phyloP scores from a whole-genome alignment of 352 stramenopile genomes.

The Phytophthora kernoviae region DNA sequence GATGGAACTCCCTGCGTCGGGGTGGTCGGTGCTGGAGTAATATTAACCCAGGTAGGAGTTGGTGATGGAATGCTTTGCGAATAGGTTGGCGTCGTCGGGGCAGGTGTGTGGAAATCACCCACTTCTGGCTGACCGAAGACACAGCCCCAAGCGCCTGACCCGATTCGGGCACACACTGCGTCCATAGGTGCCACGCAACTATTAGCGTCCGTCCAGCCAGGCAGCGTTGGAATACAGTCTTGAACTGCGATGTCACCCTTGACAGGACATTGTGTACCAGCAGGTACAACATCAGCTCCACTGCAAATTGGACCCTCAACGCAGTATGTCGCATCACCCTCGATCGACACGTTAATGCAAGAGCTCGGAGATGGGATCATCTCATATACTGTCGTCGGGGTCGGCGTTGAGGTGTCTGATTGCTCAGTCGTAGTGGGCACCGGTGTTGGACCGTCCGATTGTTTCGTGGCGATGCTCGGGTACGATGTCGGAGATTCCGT shows the following conservation, averaged over 20 bases:
- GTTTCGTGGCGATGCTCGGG: not conserved
- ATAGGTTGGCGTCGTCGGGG: slow-evolving; percentile 22
- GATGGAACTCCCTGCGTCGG: not conserved
- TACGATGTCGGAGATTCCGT: not conserved
- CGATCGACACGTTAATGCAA: slow-evolving; percentile 58
- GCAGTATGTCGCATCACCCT: slow-evolving; percentile 70
- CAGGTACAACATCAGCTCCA: slow-evolving; percentile 35
- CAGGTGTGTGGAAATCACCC: slow-evolving; percentile 19
- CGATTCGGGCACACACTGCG: slow-evolving; percentile 49
- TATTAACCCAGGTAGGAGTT: slow-evolving; percentile 7
- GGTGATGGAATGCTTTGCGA: slow-evolving; percentile 1
- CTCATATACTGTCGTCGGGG: slow-evolving; percentile 1
- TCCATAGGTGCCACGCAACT: slow-evolving; percentile 54
- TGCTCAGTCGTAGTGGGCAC: slow-evolving; percentile 4
- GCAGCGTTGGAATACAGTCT: slow-evolving; percentile 52
- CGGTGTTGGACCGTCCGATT: slow-evolving; percentile 4
- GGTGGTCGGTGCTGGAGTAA: slow-evolving; percentile 8
- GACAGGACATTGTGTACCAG: slow-evolving; percentile 49
- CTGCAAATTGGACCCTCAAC: slow-evolving; percentile 60
- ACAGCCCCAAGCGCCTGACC: slow-evolving; percentile 61
- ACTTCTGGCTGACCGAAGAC: slow-evolving; percentile 28
- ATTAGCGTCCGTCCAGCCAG: slow-evolving; percentile 43
- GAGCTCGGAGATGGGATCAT: slow-evolving; percentile 2
- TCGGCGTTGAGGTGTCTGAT: not conserved
- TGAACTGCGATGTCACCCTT: slow-evolving; percentile 54